Conservation (phyloP, 345 rosid species). For the thale cress (Arabidopsis thaliana) region TAIR10.1 NC_003070.9:1749001-1749500, state of each 20-base stretch:
- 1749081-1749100: conserved; percentile 73
- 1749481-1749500: conserved; percentile 20
- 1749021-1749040: conserved; percentile 76
- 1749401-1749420: conserved; percentile 5
- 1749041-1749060: conserved; percentile 78
- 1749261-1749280: conserved; percentile 78
- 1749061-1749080: conserved; percentile 87
- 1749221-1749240: conserved; percentile 75
- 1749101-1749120: conserved; percentile 72
- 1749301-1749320: conserved; percentile 48
- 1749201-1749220: conserved; percentile 76
- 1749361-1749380: background rate
- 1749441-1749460: conserved; percentile 24
- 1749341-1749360: conserved; percentile 52
- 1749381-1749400: conserved; percentile 18
- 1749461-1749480: conserved; percentile 3
- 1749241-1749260: conserved; percentile 75
- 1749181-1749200: conserved; percentile 74
- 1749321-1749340: conserved; percentile 65
- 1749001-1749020: background rate
- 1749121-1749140: conserved; percentile 75
- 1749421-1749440: background rate
- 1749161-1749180: conserved; percentile 79
- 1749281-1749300: conserved; percentile 57
- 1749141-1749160: conserved; percentile 97